A percentile compares a stretch with the other conserved stretches of the same genome.
phyloP scores from a whole-genome alignment of 2,329 filamentous ascomycete genomes.

The Colletotrichum paranaense region DNA sequence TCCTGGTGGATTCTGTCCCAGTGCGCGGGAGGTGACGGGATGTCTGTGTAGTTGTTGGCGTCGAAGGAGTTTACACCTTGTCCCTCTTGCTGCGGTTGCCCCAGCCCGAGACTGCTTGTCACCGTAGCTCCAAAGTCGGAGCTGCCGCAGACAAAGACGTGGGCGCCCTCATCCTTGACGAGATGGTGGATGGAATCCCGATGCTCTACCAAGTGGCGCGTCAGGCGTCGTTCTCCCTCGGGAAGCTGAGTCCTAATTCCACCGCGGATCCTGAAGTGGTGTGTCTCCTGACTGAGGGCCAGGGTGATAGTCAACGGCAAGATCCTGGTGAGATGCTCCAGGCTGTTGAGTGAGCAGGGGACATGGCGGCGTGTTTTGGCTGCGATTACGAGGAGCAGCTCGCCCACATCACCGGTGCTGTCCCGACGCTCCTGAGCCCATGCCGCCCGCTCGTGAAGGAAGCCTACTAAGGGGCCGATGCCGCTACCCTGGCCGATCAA shows the following conservation, averaged over 20 bases:
- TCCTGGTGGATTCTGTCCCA: slow-evolving; percentile 27
- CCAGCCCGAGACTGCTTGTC: slow-evolving; percentile 13
- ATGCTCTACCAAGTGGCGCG: slow-evolving; percentile 10
- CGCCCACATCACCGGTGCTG: background rate
- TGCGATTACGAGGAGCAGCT: slow-evolving; percentile 18
- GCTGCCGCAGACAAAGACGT: slow-evolving; percentile 29
- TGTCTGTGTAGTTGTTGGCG: background rate
- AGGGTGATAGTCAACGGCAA: slow-evolving; percentile 20
- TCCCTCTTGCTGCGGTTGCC: background rate
- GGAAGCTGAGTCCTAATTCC: slow-evolving; percentile 13
- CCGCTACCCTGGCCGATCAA: slow-evolving; percentile 20
- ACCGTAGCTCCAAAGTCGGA: slow-evolving; percentile 25
- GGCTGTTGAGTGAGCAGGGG: slow-evolving; percentile 16
- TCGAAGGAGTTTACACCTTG: background rate
- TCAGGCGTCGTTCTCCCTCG: background rate
- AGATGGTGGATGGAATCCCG: slow-evolving; percentile 1
- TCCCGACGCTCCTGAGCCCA: background rate
- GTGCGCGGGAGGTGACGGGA: background rate
- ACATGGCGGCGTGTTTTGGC: slow-evolving; percentile 24
- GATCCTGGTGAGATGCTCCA: slow-evolving; percentile 8
- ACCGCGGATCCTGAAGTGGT: slow-evolving; percentile 20
- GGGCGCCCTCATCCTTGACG: slow-evolving; percentile 10
- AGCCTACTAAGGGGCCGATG: slow-evolving; percentile 20
- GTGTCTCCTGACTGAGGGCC: slow-evolving; percentile 24
- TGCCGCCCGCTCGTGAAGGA: slow-evolving; percentile 23